These are phyloP conservation scores for Wickerhamiella australiensis DNA, from an alignment of 805 yeast genomes.

Conservation along the genomic window DNA sequence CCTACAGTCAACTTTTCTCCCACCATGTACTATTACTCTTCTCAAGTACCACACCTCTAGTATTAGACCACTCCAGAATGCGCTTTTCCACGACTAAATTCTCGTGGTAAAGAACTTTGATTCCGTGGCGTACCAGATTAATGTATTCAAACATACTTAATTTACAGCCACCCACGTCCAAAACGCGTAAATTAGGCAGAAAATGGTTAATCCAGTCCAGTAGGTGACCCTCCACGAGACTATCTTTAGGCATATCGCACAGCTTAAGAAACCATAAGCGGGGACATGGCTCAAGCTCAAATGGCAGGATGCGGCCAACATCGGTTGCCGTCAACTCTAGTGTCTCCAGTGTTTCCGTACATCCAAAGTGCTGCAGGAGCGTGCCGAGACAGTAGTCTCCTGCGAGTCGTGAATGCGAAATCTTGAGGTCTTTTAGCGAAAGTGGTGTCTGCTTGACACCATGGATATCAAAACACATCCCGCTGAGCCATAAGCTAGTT, in stretches of 20 bases:
- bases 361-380: background rate
- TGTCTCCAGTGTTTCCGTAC: background rate
- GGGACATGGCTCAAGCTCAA: background rate
- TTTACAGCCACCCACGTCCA: background rate
- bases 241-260: background rate
- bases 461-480: background rate
- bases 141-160: background rate
- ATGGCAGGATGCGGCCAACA: background rate
- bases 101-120: background rate
- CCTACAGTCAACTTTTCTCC: too few relatives aligned
- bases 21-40: background rate
- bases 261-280: background rate
- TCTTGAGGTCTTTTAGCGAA: background rate
- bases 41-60: background rate
- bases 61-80: background rate
- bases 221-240: background rate
- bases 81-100: background rate
- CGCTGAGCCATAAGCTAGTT: background rate
- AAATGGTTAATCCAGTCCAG: constrained; percentile 3
- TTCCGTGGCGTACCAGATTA: background rate
- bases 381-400: background rate
- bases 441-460: background rate
- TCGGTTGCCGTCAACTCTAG: background rate
- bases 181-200: background rate
- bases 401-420: background rate